Percentiles rank a stretch among this genome's conserved stretches.
Evolutionary conservation across 805 yeast genomes (phyloP).

Genomic region (Wickerhamomyces hampshirensis): DNA sequence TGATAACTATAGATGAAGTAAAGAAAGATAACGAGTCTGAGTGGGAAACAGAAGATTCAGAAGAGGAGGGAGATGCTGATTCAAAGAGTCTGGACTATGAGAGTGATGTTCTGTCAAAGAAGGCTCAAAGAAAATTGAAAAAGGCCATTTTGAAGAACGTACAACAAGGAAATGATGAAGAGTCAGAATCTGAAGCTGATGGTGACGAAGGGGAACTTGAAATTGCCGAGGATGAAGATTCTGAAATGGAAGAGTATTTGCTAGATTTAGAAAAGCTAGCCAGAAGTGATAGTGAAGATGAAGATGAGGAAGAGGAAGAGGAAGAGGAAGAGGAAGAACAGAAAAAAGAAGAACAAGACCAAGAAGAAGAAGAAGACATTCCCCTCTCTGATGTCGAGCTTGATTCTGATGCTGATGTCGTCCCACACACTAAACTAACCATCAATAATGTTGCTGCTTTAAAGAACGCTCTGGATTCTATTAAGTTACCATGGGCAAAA

Average conservation of each 20-base stretch:
- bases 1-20: slow-evolving; percentile 29
- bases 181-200: slow-evolving; percentile 21
- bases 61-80: slow-evolving; percentile 15
- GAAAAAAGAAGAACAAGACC: slow-evolving; percentile 52
- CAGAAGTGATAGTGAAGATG: slow-evolving; percentile 43
- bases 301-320: slow-evolving; percentile 31
- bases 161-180: slow-evolving; percentile 21
- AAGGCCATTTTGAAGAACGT: slow-evolving; percentile 30
- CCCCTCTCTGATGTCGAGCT: slow-evolving; percentile 88
- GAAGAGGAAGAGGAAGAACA: slow-evolving; percentile 40
- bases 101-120: slow-evolving; percentile 52
- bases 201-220: slow-evolving; percentile 27
- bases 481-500: slow-evolving; percentile 54
- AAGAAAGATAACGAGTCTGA: slow-evolving; percentile 16
- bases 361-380: slow-evolving; percentile 74
- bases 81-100: slow-evolving; percentile 35
- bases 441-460: slow-evolving; percentile 85
- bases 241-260: slow-evolving; percentile 39
- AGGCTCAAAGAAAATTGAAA: slow-evolving; percentile 57
- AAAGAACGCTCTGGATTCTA: slow-evolving; percentile 61
- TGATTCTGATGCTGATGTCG: slow-evolving; percentile 91
- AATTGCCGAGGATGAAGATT: slow-evolving; percentile 40
- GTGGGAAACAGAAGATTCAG: slow-evolving; percentile 16
- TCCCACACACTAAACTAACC: slow-evolving; percentile 87
- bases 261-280: slow-evolving; percentile 52